phyloP scores from a whole-genome alignment of 2,329 filamentous ascomycete species.

The Neonectria neomacrospora region DNA sequence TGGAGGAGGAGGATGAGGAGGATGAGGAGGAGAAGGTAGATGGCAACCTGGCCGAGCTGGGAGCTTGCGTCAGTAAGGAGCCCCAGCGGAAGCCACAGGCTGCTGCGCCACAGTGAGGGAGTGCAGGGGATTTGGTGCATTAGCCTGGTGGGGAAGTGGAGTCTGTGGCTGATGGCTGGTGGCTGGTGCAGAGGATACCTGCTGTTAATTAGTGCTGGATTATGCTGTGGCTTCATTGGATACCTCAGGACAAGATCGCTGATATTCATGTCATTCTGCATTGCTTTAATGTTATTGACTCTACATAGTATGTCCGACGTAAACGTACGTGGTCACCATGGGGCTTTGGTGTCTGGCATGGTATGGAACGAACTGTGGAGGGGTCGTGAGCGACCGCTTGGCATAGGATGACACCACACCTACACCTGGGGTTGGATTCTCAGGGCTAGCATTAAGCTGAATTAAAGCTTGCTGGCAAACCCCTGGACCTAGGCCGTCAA shows the following conservation, averaged over 20 bases:
- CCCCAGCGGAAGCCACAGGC: slow-evolving; percentile 31
- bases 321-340: background rate
- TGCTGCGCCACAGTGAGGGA: slow-evolving; percentile 20
- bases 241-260: background rate
- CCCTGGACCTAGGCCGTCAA: background rate
- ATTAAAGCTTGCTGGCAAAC: background rate
- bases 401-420: background rate
- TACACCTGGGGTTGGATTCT: background rate
- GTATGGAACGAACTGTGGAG: background rate
- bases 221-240: background rate
- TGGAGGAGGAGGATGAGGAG: slow-evolving; percentile 29
- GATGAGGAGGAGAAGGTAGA: slow-evolving; percentile 33
- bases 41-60: slow-evolving; percentile 21
- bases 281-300: background rate
- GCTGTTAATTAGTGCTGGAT: too few relatives aligned
- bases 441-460: background rate
- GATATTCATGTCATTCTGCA: background rate
- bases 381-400: background rate
- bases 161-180: background rate
- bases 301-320: background rate
- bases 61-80: slow-evolving; percentile 44
- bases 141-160: slow-evolving; percentile 16
- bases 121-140: background rate
- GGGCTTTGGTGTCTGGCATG: background rate
- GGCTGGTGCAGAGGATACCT: background rate